Conservation (phyloP, 805 yeast genomes). For the Saturnispora hagleri region DNA sequence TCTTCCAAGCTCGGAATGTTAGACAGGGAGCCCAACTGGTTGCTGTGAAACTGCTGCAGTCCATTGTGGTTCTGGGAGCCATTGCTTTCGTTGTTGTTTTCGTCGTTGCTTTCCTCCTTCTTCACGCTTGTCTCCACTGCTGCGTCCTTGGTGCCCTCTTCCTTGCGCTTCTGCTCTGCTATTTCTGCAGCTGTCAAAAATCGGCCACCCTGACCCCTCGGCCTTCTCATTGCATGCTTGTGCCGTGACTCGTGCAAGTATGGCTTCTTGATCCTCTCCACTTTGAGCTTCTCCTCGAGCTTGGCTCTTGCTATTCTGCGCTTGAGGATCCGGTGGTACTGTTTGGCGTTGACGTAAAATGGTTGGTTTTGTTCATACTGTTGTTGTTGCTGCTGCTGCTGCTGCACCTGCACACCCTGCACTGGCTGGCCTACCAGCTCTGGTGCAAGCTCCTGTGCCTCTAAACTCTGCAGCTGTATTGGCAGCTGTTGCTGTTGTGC, state of each 20-base stretch:
- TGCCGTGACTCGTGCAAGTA: constrained; percentile 95
- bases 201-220: constrained; percentile 98
- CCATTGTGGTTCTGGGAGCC: background rate
- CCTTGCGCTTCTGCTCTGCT: constrained; percentile 35
- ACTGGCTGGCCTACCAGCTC: too few species aligned
- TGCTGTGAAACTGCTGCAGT: background rate
- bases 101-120: too few species aligned
- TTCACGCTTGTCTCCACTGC: background rate
- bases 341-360: constrained; percentile 95
- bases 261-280: constrained; percentile 85
- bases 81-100: too few species aligned
- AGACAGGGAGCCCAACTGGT: background rate
- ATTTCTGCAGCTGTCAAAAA: constrained; percentile 91
- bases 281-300: constrained; percentile 79
- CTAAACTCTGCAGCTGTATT: background rate
- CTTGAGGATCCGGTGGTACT: constrained; percentile 88
- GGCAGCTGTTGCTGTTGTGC: background rate
- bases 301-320: constrained; percentile 90
- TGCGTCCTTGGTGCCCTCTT: background rate
- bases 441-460: background rate
- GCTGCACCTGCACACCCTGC: background rate
- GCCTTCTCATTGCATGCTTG: constrained; percentile 98
- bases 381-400: constrained; percentile 4
- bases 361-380: constrained; percentile 60
- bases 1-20: background rate